Evolutionary conservation across 169 alveolate genomes (phyloP).

Genomic region (Babesia sp.): DNA sequence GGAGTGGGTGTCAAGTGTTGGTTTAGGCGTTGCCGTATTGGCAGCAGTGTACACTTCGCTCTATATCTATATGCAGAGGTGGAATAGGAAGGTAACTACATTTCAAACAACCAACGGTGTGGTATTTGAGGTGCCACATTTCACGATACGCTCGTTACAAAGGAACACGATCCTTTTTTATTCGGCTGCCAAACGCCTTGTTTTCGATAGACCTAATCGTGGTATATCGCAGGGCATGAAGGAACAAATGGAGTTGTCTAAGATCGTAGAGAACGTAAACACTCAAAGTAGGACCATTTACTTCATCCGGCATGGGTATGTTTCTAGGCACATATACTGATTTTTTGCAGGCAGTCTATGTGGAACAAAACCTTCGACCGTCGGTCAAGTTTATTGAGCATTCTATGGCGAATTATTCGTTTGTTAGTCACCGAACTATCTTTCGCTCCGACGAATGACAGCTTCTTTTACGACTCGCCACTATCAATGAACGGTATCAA

Average conservation of each 20-base stretch:
- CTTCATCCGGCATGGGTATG: slow-evolving; percentile 64
- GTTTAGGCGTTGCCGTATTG: slow-evolving; percentile 1
- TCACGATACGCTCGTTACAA: background rate
- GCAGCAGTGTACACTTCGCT: slow-evolving; percentile 2
- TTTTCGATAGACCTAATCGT: slow-evolving; percentile 1
- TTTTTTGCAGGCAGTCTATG: slow-evolving; percentile 45
- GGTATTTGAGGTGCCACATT: background rate
- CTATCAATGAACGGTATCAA: slow-evolving; percentile 53
- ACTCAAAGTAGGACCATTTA: slow-evolving; percentile 38
- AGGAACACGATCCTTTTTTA: background rate
- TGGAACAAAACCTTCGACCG: slow-evolving; percentile 39
- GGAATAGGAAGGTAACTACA: background rate
- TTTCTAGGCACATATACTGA: background rate
- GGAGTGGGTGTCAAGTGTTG: background rate
- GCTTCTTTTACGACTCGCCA: slow-evolving; percentile 59
- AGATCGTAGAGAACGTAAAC: background rate
- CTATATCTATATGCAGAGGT: background rate
- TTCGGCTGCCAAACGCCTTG: background rate
- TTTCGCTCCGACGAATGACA: slow-evolving; percentile 43
- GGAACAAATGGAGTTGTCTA: slow-evolving; percentile 2
- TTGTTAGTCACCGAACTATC: slow-evolving; percentile 14
- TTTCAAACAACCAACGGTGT: background rate
- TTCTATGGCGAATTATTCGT: slow-evolving; percentile 2
- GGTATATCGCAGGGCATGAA: background rate
- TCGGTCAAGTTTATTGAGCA: slow-evolving; percentile 2